A percentile compares a stretch with the other conserved stretches of the same genome.
These are phyloP conservation scores for Epichloe amarillans DNA, from an alignment of 2,329 filamentous ascomycete species.

Conservation along the genomic window DNA sequence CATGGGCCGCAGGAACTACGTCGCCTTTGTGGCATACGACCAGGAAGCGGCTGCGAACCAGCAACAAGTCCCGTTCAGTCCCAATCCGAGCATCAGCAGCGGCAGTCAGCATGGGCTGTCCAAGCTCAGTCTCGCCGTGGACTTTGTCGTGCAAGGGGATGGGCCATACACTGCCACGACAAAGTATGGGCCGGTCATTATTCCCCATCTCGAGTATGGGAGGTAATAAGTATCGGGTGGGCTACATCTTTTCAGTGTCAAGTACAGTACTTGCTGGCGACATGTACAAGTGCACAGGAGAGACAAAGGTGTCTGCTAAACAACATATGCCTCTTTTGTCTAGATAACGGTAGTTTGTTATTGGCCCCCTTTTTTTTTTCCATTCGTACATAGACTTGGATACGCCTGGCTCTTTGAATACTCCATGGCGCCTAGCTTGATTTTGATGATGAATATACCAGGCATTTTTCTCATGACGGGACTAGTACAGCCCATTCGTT, in stretches of 20 bases:
- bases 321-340: not conserved
- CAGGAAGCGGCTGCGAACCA: slow-evolving; percentile 49
- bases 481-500: no score
- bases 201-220: slow-evolving; percentile 73
- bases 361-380: no score
- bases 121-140: slow-evolving; percentile 77
- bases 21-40: slow-evolving; percentile 88
- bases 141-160: slow-evolving; percentile 94
- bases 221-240: slow-evolving; percentile 12
- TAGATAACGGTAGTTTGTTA: not conserved
- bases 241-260: not conserved
- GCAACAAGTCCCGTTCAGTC: slow-evolving; percentile 24
- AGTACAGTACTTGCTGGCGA: no score
- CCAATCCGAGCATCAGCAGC: slow-evolving; percentile 21
- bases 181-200: slow-evolving; percentile 93
- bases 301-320: not conserved
- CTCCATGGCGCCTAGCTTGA: not conserved
- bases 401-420: not conserved
- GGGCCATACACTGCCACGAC: slow-evolving; percentile 68
- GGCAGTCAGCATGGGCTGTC: slow-evolving; percentile 33
- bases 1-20: slow-evolving; percentile 88
- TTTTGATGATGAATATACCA: no score
- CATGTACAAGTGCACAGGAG: no score
- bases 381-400: not conserved
- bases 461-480: no score